A percentile compares a stretch with the other conserved stretches of the same genome.
These are phyloP conservation scores for Arctostaphylos glauca DNA, from an alignment of 148 eudicot species.

Conservation along the genomic window DNA sequence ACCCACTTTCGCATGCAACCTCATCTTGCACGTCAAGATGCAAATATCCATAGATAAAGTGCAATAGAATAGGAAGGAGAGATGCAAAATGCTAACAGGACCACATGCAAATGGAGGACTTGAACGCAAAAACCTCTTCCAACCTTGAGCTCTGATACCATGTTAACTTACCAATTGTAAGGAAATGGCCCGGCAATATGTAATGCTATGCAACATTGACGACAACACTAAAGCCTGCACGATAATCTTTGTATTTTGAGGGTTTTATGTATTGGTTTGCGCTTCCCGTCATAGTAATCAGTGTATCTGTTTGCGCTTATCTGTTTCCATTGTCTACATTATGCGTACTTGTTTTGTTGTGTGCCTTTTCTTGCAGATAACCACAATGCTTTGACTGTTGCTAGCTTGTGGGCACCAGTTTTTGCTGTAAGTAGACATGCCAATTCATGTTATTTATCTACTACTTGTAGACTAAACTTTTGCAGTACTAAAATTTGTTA, in stretches of 20 bases:
- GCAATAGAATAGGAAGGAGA: background rate
- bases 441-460: background rate
- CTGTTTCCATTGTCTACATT: background rate
- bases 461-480: background rate
- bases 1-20: background rate
- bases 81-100: background rate
- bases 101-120: background rate
- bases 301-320: background rate
- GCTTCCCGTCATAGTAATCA: background rate
- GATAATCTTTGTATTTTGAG: background rate
- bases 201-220: background rate
- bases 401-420: constrained; percentile 92
- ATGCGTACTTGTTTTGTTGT: background rate
- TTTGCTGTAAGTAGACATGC: constrained; percentile 68
- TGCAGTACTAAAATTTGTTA: background rate
- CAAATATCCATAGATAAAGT: background rate
- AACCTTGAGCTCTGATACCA: background rate
- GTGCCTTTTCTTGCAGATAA: constrained; percentile 62
- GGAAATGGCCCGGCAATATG: background rate
- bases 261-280: background rate
- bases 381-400: constrained; percentile 74
- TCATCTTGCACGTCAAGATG: background rate
- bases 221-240: background rate
- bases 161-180: background rate
- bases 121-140: background rate